phyloP scores from a whole-genome alignment of 1,284 basidiomycete species.

The Schizophyllum commune region DNA sequence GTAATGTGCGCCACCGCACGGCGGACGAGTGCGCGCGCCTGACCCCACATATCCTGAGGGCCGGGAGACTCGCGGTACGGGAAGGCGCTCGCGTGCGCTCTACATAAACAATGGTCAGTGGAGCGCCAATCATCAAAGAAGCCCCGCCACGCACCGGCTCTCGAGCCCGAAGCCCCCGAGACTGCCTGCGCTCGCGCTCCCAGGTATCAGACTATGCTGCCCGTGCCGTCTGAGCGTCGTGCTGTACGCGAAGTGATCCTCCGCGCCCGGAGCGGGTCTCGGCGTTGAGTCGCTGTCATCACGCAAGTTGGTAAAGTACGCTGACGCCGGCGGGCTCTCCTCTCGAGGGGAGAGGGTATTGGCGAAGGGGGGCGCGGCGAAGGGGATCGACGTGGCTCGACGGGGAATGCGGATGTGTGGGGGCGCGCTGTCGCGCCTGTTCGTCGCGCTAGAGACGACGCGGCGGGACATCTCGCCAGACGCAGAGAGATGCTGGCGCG shows the following conservation, averaged over 20 bases:
- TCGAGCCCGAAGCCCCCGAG: slow-evolving; percentile 37
- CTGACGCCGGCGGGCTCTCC: slow-evolving; percentile 59
- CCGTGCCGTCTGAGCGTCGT: slow-evolving; percentile 68
- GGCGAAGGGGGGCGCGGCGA: not conserved
- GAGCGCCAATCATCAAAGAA: slow-evolving; percentile 21
- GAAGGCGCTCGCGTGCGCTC: not conserved
- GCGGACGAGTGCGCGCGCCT: not conserved
- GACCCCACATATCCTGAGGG: not conserved
- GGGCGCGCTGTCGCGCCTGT: not conserved
- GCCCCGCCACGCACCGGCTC: slow-evolving; percentile 38
- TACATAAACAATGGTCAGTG: not conserved
- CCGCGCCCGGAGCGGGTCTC: slow-evolving; percentile 52
- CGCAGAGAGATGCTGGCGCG: not conserved
- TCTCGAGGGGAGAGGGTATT: slow-evolving; percentile 20
- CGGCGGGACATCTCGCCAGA: not conserved
- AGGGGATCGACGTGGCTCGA: not conserved
- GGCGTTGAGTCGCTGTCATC: slow-evolving; percentile 41
- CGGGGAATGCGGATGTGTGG: not conserved
- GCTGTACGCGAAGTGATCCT: slow-evolving; percentile 74
- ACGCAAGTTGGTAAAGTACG: slow-evolving; percentile 59
- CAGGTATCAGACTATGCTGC: slow-evolving; percentile 31
- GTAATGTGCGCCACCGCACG: not conserved
- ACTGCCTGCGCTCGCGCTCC: slow-evolving; percentile 34
- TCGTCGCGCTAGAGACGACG: not conserved
- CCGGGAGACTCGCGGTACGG: not conserved